Evolutionary conservation across 495 filamentous ascomycete genomes (phyloP).

Genomic region (Chlorociboria aeruginascens): DNA sequence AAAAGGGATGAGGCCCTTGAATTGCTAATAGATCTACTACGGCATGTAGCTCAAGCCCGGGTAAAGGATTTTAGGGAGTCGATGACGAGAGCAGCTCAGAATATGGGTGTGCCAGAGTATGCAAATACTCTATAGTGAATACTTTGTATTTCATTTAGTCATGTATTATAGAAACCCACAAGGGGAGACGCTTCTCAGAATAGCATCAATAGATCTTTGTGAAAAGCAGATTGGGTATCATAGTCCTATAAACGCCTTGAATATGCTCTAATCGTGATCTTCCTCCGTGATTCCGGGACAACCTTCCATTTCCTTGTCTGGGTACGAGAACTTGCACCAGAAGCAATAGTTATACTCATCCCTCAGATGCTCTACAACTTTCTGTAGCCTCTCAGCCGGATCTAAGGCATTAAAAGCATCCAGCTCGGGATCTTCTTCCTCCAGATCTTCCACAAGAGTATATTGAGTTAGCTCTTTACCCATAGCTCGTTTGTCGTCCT

Average conservation of each 20-base stretch:
- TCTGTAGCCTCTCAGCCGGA: conserved; percentile 48
- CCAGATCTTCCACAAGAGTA: conserved; percentile 53
- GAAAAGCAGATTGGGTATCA: conserved; percentile 18
- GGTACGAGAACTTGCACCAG: conserved; percentile 85
- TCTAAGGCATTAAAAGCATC: conserved; percentile 69
- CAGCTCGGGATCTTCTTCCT: conserved; percentile 75
- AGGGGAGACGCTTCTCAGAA: too few relatives aligned
- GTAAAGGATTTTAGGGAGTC: neutral
- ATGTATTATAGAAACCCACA: neutral
- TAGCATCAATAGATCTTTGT: neutral
- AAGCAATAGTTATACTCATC: conserved; percentile 76
- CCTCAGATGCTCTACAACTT: conserved; percentile 56
- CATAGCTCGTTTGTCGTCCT: conserved; percentile 35
- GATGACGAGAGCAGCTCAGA: conserved; percentile 2
- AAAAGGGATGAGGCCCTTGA: conserved; percentile 36
- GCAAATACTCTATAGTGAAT: neutral
- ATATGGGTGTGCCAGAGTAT: conserved; percentile 18
- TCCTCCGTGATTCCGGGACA: conserved; percentile 88
- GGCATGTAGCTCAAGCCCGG: conserved; percentile 23
- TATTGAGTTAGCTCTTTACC: conserved; percentile 29
- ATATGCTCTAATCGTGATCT: conserved; percentile 59
- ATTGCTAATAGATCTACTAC: conserved; percentile 38
- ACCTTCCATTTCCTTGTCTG: conserved; percentile 61
- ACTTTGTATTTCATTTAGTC: neutral
- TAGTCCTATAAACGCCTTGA: conserved; percentile 8